Evolutionary conservation across 495 filamentous ascomycete genomes (phyloP), one percentile per base, ranked within the genome.

Genomic region (Neurospora tetraspora): DNA sequence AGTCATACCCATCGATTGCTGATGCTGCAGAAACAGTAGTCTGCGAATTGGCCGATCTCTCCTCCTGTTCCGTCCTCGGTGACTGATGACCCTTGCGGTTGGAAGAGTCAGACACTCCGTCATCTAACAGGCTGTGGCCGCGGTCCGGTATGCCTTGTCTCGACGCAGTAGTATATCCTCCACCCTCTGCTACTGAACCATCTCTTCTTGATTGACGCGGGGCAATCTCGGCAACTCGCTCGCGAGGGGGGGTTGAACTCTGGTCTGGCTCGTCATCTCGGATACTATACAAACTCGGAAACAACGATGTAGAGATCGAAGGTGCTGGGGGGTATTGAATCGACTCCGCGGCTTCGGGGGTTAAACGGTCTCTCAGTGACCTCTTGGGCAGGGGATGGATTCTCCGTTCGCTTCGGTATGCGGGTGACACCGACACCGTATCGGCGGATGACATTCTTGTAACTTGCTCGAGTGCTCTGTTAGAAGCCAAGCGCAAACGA

Each of bases 311-410:
- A 4, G 88, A 86, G 16, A 86, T 87, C 47, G 88, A 86, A 5
- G 91, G 91, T 4, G 88, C 85, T 1, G 92, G 89, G 2, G 94
- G 93, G 77, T 92, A 98, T 70, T 90, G 85, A 75, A 97, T 95
- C 18, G 90, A 89, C 43, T 92, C 90, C 70, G 92, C 94, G 73
- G 93, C 89, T 76, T 96, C 93, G 73, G 90, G 89, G 18, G 94
- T 92, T 34, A 99, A 85, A 45, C 93, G 90, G 74, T 94, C 93
- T 69, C 94, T 91, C 23, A 98, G 85, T 71, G 91, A 90, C 73
- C 93, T 89, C 82, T 92, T 96, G 39, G 96, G 96, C 71, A 99
- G 86, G 69, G 96, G 96, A 47, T 94, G 92, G 78, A 99, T 98
- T 72, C 94, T 91, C 76, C 96, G 89, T 77, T 96, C 92, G 74